Conservation (phyloP, 345 rosid species). For the Eucalyptus cloeziana region DNA sequence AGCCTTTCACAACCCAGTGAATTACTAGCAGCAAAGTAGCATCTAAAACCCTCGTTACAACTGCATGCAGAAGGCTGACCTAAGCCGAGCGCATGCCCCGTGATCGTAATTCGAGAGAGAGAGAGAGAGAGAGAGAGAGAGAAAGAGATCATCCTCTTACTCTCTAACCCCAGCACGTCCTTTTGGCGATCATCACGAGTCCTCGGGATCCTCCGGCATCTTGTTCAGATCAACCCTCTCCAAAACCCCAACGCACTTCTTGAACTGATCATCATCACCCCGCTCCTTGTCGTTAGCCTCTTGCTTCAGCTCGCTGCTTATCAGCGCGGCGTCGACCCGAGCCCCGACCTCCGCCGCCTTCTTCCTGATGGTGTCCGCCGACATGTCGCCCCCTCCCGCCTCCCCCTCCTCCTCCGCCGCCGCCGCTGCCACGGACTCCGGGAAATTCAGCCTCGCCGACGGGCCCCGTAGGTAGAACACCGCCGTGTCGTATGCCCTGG, state of each 20-base stretch:
- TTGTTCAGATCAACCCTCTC: conserved; percentile 87
- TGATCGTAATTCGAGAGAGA: background rate
- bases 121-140: background rate
- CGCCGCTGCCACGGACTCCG: conserved; percentile 62
- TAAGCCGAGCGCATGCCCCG: background rate
- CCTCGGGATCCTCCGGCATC: conserved; percentile 94
- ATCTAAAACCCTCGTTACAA: background rate
- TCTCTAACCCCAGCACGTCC: background rate
- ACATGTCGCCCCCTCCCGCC: conserved; percentile 33
- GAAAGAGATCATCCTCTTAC: background rate
- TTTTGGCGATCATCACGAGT: conserved; percentile 24
- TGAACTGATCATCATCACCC: conserved; percentile 6
- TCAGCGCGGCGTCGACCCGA: conserved; percentile 58
- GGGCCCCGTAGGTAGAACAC: conserved; percentile 90
- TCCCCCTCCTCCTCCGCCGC: conserved; percentile 6
- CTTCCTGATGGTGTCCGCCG: conserved; percentile 79
- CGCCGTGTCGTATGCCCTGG: conserved; percentile 95
- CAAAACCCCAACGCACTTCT: conserved; percentile 27
- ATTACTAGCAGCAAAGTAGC: background rate
- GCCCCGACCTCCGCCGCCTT: conserved; percentile 93
- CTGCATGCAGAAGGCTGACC: background rate
- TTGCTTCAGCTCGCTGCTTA: background rate
- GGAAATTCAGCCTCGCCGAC: conserved; percentile 88
- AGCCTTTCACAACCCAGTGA: background rate
- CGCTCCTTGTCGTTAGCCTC: background rate